Evolutionary conservation across 2,329 filamentous ascomycete species (phyloP).

Genomic region (Amphichorda felina): DNA sequence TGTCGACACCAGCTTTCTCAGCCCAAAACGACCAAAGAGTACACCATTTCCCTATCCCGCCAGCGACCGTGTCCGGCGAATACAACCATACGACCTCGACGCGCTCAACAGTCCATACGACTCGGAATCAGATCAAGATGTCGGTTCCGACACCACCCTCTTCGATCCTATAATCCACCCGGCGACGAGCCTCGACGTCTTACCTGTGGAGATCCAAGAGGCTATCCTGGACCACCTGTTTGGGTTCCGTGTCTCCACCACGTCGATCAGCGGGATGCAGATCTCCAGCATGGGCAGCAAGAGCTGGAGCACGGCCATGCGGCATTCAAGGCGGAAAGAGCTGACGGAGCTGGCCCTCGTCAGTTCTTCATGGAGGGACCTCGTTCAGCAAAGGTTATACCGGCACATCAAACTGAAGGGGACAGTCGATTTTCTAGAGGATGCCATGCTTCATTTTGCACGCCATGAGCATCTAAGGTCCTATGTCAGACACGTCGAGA

Average conservation of each 20-base stretch:
- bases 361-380: slow-evolving; percentile 47
- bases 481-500: slow-evolving; percentile 61
- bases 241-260: slow-evolving; percentile 52
- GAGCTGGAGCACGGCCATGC: slow-evolving; percentile 52
- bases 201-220: slow-evolving; percentile 62
- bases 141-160: slow-evolving; percentile 4
- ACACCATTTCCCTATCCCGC: slow-evolving; percentile 45
- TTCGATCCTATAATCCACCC: background rate
- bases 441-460: slow-evolving; percentile 49
- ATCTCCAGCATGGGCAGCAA: slow-evolving; percentile 37
- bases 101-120: slow-evolving; percentile 7
- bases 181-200: slow-evolving; percentile 14
- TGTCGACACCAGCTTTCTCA: background rate
- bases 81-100: slow-evolving; percentile 9
- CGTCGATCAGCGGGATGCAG: slow-evolving; percentile 41
- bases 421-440: slow-evolving; percentile 47
- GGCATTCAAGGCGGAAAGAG: slow-evolving; percentile 55
- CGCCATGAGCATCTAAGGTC: slow-evolving; percentile 43
- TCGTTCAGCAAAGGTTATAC: slow-evolving; percentile 64
- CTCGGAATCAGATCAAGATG: slow-evolving; percentile 7
- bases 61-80: slow-evolving; percentile 9
- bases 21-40: slow-evolving; percentile 42
- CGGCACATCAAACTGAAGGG: slow-evolving; percentile 67
- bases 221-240: slow-evolving; percentile 61
- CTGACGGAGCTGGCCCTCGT: slow-evolving; percentile 55